Base-by-base conservation (phyloP, 2,329 filamentous ascomycete genomes). In the Cladobotryum mycophilum region DNA sequence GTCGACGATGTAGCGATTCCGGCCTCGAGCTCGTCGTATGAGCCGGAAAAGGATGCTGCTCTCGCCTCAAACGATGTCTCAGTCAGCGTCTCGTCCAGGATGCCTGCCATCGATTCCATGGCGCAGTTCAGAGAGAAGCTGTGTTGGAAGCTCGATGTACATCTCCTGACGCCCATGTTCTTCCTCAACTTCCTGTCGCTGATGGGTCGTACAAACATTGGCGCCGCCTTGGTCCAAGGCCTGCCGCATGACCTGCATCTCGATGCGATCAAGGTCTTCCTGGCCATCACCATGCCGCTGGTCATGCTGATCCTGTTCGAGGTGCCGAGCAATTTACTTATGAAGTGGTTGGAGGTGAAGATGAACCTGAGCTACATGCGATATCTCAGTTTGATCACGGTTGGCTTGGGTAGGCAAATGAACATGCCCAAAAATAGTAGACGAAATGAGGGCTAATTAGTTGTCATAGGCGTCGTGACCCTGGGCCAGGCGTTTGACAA, bases 141-240 rank as follows among this genome's bases (percentile, higher is more conserved):
- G 13, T 48, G 66, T 2, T 52, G 52, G 17, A 48, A 53, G 13
- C 54, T 70, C 2, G 55, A 56, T 13, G 35, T 49, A 46, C 53
- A 55, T 34, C 41, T 62, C 30, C 55, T 62, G 30, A 36, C 58
- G 2, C 58, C 61, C 1, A 61, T 63, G 46, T 56, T 64, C 25
- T 61, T 63, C 41, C 51, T 63, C 35, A 62, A 63, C 51, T 63
- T 62, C 34, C 42, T 61, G 3, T 61, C 58, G 5, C 54, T 61
- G 15, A 61, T 61, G 51, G 59, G 58, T 13, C 56, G 59, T 4
- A 60, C 59, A n/a, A 61, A 60, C n/a, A 59, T 61, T 22, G 59
- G 57, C 2, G 58, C 58, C 4, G 56, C 57, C 2, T 54, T 60
- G 9, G 61, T 61, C 15, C 58, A 63, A 35, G 44, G 53, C 11